Conservation (phyloP, 2,329 filamentous ascomycete species). For the Aspergillus ruber region DNA sequence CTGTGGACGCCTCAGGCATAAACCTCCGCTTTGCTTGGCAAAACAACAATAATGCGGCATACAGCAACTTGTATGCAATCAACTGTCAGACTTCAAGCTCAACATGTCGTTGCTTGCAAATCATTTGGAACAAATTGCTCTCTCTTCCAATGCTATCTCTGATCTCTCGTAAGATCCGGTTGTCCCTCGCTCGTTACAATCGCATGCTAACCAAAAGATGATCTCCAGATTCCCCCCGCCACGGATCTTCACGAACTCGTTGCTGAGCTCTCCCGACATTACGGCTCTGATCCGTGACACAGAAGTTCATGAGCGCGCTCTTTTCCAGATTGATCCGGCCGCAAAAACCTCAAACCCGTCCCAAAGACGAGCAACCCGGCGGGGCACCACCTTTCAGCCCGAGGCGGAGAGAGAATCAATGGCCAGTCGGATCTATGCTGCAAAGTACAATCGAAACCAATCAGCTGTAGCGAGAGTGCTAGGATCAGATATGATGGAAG, state of each 20-base stretch:
- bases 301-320: slow-evolving; percentile 84
- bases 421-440: slow-evolving; percentile 41
- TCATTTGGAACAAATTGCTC: slow-evolving; percentile 69
- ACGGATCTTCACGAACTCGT: slow-evolving; percentile 92
- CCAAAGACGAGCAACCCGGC: slow-evolving; percentile 41
- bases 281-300: slow-evolving; percentile 92
- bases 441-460: slow-evolving; percentile 60
- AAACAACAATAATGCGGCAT: not conserved
- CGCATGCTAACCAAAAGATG: slow-evolving; percentile 1
- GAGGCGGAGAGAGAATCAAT: slow-evolving; percentile 35
- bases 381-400: slow-evolving; percentile 45
- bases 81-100: not conserved
- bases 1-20: not conserved
- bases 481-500: slow-evolving; percentile 77
- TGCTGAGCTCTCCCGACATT: slow-evolving; percentile 84
- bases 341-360: slow-evolving; percentile 43
- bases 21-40: not conserved
- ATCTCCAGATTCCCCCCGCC: slow-evolving; percentile 69
- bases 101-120: slow-evolving; percentile 62
- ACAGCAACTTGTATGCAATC: not conserved
- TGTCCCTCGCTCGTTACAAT: not conserved
- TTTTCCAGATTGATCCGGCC: slow-evolving; percentile 83
- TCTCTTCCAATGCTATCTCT: slow-evolving; percentile 70
- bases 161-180: slow-evolving; percentile 58
- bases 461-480: slow-evolving; percentile 82